A percentile compares a stretch with the other conserved stretches of the same genome.
phyloP scores from a whole-genome alignment of 257 asterid genomes.

The Solanum gandarillasii region DNA sequence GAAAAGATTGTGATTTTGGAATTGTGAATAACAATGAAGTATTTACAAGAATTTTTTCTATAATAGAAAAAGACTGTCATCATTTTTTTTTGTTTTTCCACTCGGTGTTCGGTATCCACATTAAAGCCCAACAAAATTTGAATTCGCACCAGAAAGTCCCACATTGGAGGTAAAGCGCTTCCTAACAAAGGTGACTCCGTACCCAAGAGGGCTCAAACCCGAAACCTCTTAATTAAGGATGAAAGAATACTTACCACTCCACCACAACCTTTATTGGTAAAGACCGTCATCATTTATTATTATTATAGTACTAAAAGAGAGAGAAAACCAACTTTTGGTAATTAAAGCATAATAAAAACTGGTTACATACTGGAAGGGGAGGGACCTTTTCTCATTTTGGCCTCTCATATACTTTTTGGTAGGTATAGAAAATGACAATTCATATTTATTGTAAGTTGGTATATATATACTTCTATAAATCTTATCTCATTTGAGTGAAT shows the following conservation, averaged over 20 bases:
- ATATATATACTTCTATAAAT: background rate
- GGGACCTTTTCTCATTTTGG: constrained; percentile 7
- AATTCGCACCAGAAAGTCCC: too few relatives aligned
- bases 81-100: background rate
- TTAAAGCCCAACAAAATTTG: rapidly evolving
- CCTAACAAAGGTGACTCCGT: too few relatives aligned
- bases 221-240: too few relatives aligned
- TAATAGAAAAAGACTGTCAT: background rate
- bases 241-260: too few relatives aligned
- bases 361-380: background rate
- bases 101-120: too few relatives aligned
- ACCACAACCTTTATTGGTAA: too few relatives aligned
- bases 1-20: background rate
- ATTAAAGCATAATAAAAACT: constrained; percentile 9
- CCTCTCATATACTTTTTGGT: constrained; percentile 15
- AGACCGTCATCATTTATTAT: too few relatives aligned
- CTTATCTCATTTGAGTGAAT: background rate
- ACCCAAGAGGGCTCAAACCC: too few relatives aligned
- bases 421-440: constrained; percentile 1
- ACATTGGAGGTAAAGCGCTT: too few relatives aligned
- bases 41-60: background rate
- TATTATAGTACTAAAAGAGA: background rate
- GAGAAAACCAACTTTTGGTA: constrained; percentile 17
- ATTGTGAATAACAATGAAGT: background rate
- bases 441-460: background rate